phyloP scores from a whole-genome alignment of 495 filamentous ascomycete species.

The Jackrogersella minutella region DNA sequence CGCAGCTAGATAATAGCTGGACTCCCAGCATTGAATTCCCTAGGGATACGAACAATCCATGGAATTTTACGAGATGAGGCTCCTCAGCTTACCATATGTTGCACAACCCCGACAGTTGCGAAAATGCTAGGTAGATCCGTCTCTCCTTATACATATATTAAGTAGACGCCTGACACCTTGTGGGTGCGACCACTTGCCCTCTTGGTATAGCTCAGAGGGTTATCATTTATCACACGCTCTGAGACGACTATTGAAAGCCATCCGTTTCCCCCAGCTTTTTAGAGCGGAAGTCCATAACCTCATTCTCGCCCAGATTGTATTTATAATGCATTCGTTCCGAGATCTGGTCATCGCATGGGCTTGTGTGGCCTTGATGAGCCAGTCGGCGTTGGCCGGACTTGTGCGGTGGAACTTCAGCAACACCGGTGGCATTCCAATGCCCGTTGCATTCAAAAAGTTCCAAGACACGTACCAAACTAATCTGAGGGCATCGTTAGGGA shows the following conservation, averaged over 20 bases:
- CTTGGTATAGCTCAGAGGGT: not conserved
- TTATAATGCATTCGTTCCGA: constrained; percentile 19
- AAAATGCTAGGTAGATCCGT: constrained; percentile 5
- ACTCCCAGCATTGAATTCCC: not conserved
- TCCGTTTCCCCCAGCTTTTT: not conserved
- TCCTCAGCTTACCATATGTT: constrained; percentile 4
- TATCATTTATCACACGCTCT: not conserved
- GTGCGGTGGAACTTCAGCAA: not conserved
- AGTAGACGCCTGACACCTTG: constrained; percentile 6
- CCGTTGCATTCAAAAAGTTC: constrained; percentile 18
- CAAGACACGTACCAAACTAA: constrained; percentile 32
- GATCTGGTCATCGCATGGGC: constrained; percentile 1
- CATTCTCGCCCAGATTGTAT: not conserved
- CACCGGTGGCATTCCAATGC: constrained; percentile 26
- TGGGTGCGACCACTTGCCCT: not conserved
- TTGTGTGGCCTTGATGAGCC: constrained; percentile 8
- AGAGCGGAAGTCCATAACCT: not conserved
- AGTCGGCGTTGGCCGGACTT: constrained; percentile 20
- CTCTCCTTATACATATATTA: constrained; percentile 33
- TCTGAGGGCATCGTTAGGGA: constrained; percentile 15
- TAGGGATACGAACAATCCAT: not conserved
- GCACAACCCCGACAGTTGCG: constrained; percentile 2
- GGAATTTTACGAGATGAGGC: constrained; percentile 14
- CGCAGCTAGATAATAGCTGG: constrained; percentile 18
- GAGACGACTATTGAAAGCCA: not conserved